Conservation (phyloP, 164 flowering plant genomes). For the Berberis vulgaris region DNA sequence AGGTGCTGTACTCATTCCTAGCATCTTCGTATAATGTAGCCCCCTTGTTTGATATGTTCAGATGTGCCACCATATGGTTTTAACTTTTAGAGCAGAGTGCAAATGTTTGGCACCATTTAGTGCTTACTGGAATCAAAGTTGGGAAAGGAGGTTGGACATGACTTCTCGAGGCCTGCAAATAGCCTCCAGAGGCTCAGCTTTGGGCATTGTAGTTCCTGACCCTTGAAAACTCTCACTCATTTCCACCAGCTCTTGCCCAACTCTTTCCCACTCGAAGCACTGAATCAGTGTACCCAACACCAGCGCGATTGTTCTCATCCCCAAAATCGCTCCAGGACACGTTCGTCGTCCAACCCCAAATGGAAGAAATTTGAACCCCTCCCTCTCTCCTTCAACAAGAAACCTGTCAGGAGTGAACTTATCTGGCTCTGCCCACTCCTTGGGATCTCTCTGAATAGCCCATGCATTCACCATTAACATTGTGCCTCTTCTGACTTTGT, state of each 20-base stretch:
- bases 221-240: constrained; percentile 5
- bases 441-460: constrained; percentile 9
- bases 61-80: too few species aligned
- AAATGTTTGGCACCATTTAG: too few species aligned
- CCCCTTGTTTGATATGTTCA: too few species aligned
- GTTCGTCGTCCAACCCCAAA: constrained; percentile 13
- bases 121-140: background rate
- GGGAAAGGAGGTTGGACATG: constrained; percentile 1
- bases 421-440: constrained; percentile 8
- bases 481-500: constrained; percentile 10
- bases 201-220: constrained; percentile 5
- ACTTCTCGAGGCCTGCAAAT: constrained; percentile 5
- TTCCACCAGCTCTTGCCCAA: constrained; percentile 9
- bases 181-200: constrained; percentile 7
- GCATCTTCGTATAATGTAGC: too few species aligned
- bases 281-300: constrained; percentile 9
- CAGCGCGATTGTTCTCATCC: background rate
- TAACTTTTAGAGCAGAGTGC: too few species aligned
- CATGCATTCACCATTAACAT: constrained; percentile 3
- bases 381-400: constrained; percentile 7
- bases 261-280: constrained; percentile 15
- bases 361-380: constrained; percentile 5
- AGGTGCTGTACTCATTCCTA: too few species aligned
- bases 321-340: constrained; percentile 6
- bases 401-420: constrained; percentile 15